Conservation (phyloP, 1,139 yeast species). For the Hyphopichia pseudoburtonii region DNA sequence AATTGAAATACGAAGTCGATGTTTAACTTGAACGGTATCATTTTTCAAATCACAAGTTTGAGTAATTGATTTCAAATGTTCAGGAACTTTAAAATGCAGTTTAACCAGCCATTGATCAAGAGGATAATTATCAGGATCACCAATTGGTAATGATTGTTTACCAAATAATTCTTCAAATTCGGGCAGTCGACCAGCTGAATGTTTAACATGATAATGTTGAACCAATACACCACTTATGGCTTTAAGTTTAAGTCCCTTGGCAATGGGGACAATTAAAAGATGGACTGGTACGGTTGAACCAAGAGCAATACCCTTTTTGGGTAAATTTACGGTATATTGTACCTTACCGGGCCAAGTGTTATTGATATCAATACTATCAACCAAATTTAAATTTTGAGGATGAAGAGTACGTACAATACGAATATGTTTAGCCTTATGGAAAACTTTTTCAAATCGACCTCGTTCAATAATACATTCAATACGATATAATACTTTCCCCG, state of each 20-base stretch:
- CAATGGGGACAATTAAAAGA: conserved; percentile 56
- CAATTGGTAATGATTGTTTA: conserved; percentile 23
- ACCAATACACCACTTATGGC: conserved; percentile 49
- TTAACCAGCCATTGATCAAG: conserved; percentile 54
- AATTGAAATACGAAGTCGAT: conserved; percentile 57
- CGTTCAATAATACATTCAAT: conserved; percentile 57
- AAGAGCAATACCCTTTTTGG: conserved; percentile 58
- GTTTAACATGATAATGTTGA: conserved; percentile 48
- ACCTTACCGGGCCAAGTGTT: conserved; percentile 66
- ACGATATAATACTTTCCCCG: conserved; percentile 57
- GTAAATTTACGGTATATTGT: conserved; percentile 60
- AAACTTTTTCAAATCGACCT: conserved; percentile 47
- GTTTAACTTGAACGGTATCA: conserved; percentile 55
- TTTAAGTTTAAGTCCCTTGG: conserved; percentile 53
- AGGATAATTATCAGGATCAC: conserved; percentile 26
- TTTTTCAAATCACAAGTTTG: conserved; percentile 57
- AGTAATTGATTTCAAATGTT: conserved; percentile 49
- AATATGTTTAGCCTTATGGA: conserved; percentile 31
- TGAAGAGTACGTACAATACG: conserved; percentile 52
- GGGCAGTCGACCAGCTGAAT: conserved; percentile 39
- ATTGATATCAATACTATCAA: conserved; percentile 58
- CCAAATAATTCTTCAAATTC: conserved; percentile 43
- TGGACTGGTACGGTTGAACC: conserved; percentile 57
- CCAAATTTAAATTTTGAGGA: conserved; percentile 47
- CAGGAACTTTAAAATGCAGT: conserved; percentile 51